Percentiles rank a stretch among this genome's conserved stretches.
Evolutionary conservation across 352 stramenopile genomes (phyloP).

Genomic region (Phytophthora multivora): DNA sequence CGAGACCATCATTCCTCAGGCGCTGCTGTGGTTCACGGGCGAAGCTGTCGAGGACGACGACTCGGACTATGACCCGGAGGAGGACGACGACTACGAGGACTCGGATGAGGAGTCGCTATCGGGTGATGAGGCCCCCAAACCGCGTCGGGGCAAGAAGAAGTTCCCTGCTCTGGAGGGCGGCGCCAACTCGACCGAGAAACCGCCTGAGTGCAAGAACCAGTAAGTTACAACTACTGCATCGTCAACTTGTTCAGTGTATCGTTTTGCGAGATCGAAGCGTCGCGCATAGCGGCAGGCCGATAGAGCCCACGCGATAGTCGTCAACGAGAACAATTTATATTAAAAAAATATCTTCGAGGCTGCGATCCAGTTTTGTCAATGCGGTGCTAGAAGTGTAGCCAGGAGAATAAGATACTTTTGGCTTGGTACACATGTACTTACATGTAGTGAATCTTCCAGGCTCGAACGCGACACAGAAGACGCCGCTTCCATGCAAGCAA

Average conservation of each 20-base stretch:
- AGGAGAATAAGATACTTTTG: conserved; percentile 6
- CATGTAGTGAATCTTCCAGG: neutral
- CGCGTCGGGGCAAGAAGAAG: conserved; percentile 69
- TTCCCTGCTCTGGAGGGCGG: conserved; percentile 71
- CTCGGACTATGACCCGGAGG: conserved; percentile 84
- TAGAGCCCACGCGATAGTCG: conserved; percentile 22
- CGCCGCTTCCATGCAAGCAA: conserved; percentile 1
- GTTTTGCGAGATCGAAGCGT: conserved; percentile 25
- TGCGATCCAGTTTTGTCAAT: neutral
- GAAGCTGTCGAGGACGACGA: conserved; percentile 79
- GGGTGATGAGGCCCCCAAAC: conserved; percentile 58
- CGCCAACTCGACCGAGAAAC: conserved; percentile 76
- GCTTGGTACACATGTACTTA: too few relatives aligned
- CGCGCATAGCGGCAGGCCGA: conserved; percentile 6
- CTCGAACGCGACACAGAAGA: neutral
- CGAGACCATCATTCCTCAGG: conserved; percentile 88
- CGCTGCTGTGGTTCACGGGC: conserved; percentile 87
- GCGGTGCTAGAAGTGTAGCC: conserved; percentile 3
- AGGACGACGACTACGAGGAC: conserved; percentile 71
- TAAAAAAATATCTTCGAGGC: conserved; percentile 10
- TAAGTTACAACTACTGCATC: conserved; percentile 44
- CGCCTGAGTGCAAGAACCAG: conserved; percentile 91
- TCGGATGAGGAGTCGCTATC: conserved; percentile 70
- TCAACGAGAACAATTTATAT: conserved; percentile 32
- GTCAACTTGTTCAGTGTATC: conserved; percentile 26